A percentile compares a stretch with the other conserved stretches of the same genome.
These are phyloP conservation scores for Neckera pumila DNA, from an alignment of 225 moss, liverwort and hornwort genomes.

Conservation along the genomic window DNA sequence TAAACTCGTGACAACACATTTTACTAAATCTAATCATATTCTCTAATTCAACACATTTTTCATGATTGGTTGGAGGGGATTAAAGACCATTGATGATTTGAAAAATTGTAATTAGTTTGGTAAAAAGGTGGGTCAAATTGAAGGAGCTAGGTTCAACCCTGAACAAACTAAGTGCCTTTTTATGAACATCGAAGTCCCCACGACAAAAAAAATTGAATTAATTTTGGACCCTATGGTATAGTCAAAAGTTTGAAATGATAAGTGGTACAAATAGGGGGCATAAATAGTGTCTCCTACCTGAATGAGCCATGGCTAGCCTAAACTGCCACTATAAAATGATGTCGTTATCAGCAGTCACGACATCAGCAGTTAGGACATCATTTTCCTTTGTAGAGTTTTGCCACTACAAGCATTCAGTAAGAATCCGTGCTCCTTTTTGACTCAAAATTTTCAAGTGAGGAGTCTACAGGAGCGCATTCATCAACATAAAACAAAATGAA, in stretches of 20 bases:
- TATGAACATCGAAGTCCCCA: too few species aligned
- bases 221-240: too few species aligned
- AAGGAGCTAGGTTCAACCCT: not conserved
- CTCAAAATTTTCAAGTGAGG: not conserved
- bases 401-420: not conserved
- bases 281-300: too few species aligned
- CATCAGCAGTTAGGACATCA: not conserved
- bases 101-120: not conserved
- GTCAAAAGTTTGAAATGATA: too few species aligned
- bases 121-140: not conserved
- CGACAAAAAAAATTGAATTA: too few species aligned
- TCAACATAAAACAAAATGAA: not conserved
- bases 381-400: not conserved
- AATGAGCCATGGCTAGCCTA: too few species aligned
- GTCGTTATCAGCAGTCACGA: not conserved
- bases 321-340: too few species aligned
- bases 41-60: not conserved
- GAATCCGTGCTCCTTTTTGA: not conserved
- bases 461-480: not conserved
- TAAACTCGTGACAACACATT: not conserved
- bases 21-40: not conserved
- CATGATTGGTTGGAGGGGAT: not conserved
- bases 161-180: too few species aligned
- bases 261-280: too few species aligned
- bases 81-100: not conserved